A percentile compares a stretch with the other conserved stretches of the same genome.
Evolutionary conservation across 2,329 filamentous ascomycete genomes (phyloP).

Genomic region (Exophiala phaeomuriformis): DNA sequence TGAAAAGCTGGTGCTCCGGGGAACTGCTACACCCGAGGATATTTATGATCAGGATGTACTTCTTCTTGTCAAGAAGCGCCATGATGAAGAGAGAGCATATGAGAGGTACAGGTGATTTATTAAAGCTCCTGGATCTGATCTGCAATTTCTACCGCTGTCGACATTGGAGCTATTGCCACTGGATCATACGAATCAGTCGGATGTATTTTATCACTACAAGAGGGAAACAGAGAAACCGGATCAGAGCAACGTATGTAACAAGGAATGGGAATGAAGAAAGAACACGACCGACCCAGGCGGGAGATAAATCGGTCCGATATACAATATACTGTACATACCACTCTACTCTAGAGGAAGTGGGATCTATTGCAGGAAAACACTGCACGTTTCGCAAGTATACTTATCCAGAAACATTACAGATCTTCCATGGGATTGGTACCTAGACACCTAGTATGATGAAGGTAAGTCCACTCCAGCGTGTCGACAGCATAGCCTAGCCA

Average conservation of each 20-base stretch:
- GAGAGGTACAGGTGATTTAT: slow-evolving; percentile 40
- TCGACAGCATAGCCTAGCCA: not conserved
- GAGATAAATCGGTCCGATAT: no score
- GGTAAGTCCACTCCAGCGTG: not conserved
- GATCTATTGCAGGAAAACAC: no score
- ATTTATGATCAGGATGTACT: slow-evolving; percentile 66
- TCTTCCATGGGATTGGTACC: not conserved
- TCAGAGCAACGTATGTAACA: no score
- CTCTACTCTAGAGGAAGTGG: no score
- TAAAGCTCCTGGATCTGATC: not conserved
- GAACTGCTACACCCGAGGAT: slow-evolving; percentile 58
- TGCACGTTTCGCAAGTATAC: not conserved
- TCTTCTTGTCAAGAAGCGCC: slow-evolving; percentile 57
- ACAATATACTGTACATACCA: no score
- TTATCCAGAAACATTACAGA: not conserved
- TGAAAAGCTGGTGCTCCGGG: slow-evolving; percentile 70
- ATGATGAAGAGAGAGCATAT: slow-evolving; percentile 58
- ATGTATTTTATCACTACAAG: no score
- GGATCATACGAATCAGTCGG: no score
- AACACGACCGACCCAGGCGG: no score
- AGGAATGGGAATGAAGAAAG: no score
- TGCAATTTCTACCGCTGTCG: no score
- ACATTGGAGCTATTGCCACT: no score
- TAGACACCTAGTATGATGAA: not conserved
- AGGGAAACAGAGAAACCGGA: no score